A percentile compares a stretch with the other conserved stretches of the same genome.
phyloP scores from a whole-genome alignment of 2,329 filamentous ascomycete genomes.

The Parascedosporium putredinis region DNA sequence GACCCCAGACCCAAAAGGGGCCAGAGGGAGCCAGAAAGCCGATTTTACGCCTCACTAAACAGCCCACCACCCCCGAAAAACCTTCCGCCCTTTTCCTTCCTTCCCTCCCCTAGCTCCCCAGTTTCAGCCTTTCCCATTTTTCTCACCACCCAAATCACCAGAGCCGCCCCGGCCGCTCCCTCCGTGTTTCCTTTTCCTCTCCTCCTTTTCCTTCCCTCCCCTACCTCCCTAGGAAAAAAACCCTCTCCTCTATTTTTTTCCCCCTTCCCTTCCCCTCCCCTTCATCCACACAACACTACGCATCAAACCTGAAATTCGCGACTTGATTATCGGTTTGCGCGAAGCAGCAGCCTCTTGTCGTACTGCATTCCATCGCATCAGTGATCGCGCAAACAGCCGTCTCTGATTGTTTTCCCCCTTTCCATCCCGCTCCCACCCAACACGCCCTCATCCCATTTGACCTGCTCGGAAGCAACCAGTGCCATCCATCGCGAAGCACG shows the following conservation, averaged over 20 bases:
- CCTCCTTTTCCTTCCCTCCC: background rate
- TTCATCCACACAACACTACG: background rate
- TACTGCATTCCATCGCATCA: background rate
- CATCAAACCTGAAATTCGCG: background rate
- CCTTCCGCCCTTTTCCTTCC: conserved; percentile 3
- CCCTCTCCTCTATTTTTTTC: conserved; percentile 2
- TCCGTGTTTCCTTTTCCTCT: background rate
- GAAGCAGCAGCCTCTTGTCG: background rate
- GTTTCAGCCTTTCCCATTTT: conserved; percentile 7
- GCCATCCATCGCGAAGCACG: background rate
- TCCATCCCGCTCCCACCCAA: background rate
- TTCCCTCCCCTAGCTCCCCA: background rate
- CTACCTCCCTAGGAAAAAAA: background rate
- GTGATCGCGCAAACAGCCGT: background rate
- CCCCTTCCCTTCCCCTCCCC: background rate
- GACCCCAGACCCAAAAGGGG: conserved; percentile 5
- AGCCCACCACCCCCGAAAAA: conserved; percentile 8
- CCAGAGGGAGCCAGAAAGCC: conserved; percentile 6
- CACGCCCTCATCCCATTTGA: background rate
- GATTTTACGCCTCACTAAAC: conserved; percentile 3
- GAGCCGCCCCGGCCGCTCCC: background rate
- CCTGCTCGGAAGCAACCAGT: background rate
- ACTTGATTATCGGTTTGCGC: background rate
- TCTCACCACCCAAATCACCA: background rate
- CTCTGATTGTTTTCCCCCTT: background rate